These are phyloP conservation scores for Rachicladosporium sp. DNA, from an alignment of 2,329 filamentous ascomycete genomes.

Conservation along the genomic window DNA sequence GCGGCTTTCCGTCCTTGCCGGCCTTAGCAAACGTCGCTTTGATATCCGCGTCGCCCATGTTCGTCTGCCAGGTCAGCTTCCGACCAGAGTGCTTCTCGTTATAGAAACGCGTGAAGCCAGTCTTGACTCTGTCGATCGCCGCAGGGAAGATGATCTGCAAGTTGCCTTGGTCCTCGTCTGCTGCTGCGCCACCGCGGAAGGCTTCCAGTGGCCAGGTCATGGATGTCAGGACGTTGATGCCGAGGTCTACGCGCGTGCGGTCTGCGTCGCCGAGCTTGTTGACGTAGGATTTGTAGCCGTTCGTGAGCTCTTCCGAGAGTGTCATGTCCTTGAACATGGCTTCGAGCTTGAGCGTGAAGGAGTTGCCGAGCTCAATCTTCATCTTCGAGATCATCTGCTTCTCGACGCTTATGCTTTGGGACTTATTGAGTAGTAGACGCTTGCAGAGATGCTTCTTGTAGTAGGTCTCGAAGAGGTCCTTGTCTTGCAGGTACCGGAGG, in stretches of 20 bases:
- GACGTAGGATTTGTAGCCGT: slow-evolving; percentile 62
- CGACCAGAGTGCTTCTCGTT: slow-evolving; percentile 75
- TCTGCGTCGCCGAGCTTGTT: slow-evolving; percentile 44
- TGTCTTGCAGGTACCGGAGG: slow-evolving; percentile 78
- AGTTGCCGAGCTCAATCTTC: slow-evolving; percentile 91
- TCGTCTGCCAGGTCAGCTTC: slow-evolving; percentile 69
- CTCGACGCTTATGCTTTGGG: slow-evolving; percentile 82
- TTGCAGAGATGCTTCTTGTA: slow-evolving; percentile 95
- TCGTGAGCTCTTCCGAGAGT: slow-evolving; percentile 70
- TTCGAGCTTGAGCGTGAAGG: slow-evolving; percentile 86
- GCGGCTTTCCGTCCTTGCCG: slow-evolving; percentile 58
- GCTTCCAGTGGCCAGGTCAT: slow-evolving; percentile 93
- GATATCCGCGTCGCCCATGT: slow-evolving; percentile 75
- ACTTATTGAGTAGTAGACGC: slow-evolving; percentile 75
- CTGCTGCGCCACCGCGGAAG: slow-evolving; percentile 51
- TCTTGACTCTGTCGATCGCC: slow-evolving; percentile 61
- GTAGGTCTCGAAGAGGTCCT: slow-evolving; percentile 91
- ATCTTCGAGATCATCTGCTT: slow-evolving; percentile 92
- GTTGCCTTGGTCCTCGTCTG: slow-evolving; percentile 21
- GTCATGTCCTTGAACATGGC: slow-evolving; percentile 97
- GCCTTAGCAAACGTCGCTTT: slow-evolving; percentile 64
- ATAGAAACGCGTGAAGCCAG: slow-evolving; percentile 83
- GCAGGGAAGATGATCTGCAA: slow-evolving; percentile 58
- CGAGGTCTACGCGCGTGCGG: slow-evolving; percentile 60
- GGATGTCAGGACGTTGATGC: slow-evolving; percentile 74